Evolutionary conservation across 768 basidiomycete species (phyloP).

Genomic region (Tubosaeta brunneosetosa): DNA sequence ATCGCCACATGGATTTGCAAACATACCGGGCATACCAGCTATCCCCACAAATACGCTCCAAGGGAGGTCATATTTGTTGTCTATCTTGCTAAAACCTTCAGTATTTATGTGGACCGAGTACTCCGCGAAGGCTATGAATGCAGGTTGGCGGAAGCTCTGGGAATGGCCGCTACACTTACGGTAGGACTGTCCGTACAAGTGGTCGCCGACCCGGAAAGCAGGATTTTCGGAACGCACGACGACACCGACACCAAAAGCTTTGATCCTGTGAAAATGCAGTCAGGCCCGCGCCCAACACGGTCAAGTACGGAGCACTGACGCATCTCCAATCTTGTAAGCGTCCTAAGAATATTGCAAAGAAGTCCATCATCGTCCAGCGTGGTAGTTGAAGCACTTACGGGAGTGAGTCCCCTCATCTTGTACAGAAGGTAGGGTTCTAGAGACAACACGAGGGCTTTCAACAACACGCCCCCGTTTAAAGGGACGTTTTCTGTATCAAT

Average conservation of each 20-base stretch:
- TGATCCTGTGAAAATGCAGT: background rate
- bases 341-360: background rate
- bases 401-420: constrained; percentile 30
- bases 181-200: constrained; percentile 17
- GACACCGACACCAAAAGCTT: constrained; percentile 38
- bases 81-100: constrained; percentile 6
- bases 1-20: background rate
- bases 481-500: constrained; percentile 48
- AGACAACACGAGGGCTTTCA: constrained; percentile 47
- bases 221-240: constrained; percentile 8
- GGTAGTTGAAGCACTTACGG: background rate
- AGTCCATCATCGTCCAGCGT: too few species aligned
- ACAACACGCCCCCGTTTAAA: constrained; percentile 42
- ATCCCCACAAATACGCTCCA: constrained; percentile 27
- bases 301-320: background rate
- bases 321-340: constrained; percentile 2
- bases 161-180: constrained; percentile 11
- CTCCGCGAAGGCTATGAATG: constrained; percentile 30
- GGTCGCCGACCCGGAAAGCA: constrained; percentile 4
- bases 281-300: background rate
- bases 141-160: background rate
- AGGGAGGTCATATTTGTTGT: constrained; percentile 26
- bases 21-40: constrained; percentile 24
- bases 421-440: constrained; percentile 44
- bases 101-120: constrained; percentile 2